Evolutionary conservation across 495 filamentous ascomycete species (phyloP).

Genomic region (Trichoderma reesei): DNA sequence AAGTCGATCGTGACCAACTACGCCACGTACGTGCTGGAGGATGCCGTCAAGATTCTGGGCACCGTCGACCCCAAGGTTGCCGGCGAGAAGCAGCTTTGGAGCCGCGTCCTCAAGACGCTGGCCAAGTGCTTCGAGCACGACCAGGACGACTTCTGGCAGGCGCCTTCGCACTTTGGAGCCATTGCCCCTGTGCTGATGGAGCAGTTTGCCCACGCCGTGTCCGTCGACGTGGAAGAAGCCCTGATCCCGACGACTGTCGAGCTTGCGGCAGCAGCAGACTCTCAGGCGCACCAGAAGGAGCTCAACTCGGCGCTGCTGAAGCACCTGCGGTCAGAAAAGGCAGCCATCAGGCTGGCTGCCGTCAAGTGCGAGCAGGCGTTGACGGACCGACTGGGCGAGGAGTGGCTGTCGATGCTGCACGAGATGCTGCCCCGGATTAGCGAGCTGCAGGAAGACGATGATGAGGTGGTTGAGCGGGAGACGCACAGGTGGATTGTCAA

Average conservation of each 20-base stretch:
- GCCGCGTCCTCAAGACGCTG: constrained; percentile 54
- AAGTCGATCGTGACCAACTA: constrained; percentile 94
- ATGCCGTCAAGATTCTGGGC: constrained; percentile 52
- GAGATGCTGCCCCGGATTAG: constrained; percentile 94
- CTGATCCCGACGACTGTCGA: constrained; percentile 55
- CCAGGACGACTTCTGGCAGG: constrained; percentile 75
- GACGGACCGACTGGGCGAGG: constrained; percentile 71
- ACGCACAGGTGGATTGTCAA: constrained; percentile 74
- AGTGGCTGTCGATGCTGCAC: constrained; percentile 80
- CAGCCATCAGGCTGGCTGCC: constrained; percentile 61
- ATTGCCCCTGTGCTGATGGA: constrained; percentile 58
- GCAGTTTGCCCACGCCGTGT: constrained; percentile 52
- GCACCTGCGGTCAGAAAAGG: constrained; percentile 59
- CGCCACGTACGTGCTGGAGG: constrained; percentile 72
- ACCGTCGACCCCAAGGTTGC: constrained; percentile 35
- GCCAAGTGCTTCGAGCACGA: constrained; percentile 71
- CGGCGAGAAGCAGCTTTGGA: constrained; percentile 49
- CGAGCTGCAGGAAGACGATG: constrained; percentile 91
- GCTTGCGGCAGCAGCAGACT: constrained; percentile 68
- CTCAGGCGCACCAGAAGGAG: constrained; percentile 79
- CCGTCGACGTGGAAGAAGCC: constrained; percentile 26
- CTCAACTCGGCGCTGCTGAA: constrained; percentile 68
- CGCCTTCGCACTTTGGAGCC: constrained; percentile 68
- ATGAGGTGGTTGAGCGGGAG: constrained; percentile 83
- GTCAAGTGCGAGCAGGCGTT: constrained; percentile 69